Percentiles rank a stretch among this genome's conserved stretches.
Conservation (phyloP, 2,329 filamentous ascomycete species). For the Pestalotiopsis sp. region DNA sequence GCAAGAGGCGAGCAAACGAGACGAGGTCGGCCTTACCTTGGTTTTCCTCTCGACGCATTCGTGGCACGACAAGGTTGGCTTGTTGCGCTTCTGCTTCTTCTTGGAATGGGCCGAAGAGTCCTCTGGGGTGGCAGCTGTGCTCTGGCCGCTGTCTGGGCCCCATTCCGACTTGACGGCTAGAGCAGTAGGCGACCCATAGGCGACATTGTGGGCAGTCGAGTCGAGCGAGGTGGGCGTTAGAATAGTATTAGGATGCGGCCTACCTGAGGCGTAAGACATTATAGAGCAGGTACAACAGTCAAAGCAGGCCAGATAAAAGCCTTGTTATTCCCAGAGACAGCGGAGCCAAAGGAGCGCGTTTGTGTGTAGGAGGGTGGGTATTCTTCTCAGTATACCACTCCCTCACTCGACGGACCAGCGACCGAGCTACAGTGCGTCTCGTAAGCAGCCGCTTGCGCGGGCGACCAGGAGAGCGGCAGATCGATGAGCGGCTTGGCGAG, state of each 20-base stretch:
- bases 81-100: constrained; percentile 84
- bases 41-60: constrained; percentile 84
- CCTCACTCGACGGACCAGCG: background rate
- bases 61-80: constrained; percentile 77
- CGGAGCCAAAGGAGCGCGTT: background rate
- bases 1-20: background rate
- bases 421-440: background rate
- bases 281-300: background rate
- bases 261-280: constrained; percentile 8
- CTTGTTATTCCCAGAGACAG: constrained; percentile 8
- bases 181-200: constrained; percentile 10
- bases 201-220: constrained; percentile 5
- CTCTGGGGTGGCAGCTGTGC: constrained; percentile 20
- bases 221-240: constrained; percentile 12
- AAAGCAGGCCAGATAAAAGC: background rate
- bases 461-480: background rate
- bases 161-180: constrained; percentile 12
- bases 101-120: constrained; percentile 40
- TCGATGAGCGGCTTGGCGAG: background rate
- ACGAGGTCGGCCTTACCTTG: constrained; percentile 54
- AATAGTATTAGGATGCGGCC: constrained; percentile 9
- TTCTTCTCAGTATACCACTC: background rate
- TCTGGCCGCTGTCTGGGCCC: constrained; percentile 20
- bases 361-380: background rate
- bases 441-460: background rate